phyloP scores from a whole-genome alignment of 495 filamentous ascomycete species.

The Parachaetomium inaequale region DNA sequence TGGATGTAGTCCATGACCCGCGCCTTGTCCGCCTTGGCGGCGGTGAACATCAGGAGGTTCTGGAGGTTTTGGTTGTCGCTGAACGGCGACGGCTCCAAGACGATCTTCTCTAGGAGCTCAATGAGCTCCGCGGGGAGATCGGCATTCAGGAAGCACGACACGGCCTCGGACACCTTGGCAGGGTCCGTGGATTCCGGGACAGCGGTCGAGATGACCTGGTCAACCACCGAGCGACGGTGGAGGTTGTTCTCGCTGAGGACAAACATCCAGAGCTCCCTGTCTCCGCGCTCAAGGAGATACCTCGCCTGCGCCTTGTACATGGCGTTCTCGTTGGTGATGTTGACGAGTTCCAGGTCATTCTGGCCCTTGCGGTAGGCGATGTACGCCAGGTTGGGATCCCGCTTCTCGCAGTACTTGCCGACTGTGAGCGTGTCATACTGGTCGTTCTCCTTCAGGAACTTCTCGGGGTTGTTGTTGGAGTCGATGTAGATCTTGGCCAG shows the following conservation, averaged over 20 bases:
- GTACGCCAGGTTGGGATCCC: slow-evolving; percentile 93
- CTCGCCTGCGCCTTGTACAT: slow-evolving; percentile 98
- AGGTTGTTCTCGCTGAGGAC: slow-evolving; percentile 94
- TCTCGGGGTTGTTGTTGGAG: slow-evolving; percentile 97
- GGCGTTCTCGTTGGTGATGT: slow-evolving; percentile 96
- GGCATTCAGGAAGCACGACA: slow-evolving; percentile 83
- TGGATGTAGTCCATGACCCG: slow-evolving; percentile 98
- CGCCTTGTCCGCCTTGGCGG: slow-evolving; percentile 92
- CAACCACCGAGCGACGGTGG: slow-evolving; percentile 86
- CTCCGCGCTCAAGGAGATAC: slow-evolving; percentile 87
- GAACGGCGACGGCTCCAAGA: slow-evolving; percentile 94
- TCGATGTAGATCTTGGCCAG: slow-evolving; percentile 99
- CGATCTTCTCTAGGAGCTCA: slow-evolving; percentile 98
- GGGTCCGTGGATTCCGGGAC: slow-evolving; percentile 93
- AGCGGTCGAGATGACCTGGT: slow-evolving; percentile 95
- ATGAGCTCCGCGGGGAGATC: slow-evolving; percentile 94
- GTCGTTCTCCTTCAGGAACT: slow-evolving; percentile 97
- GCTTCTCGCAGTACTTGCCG: slow-evolving; percentile 98
- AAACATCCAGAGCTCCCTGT: slow-evolving; percentile 89
- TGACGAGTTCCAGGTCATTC: slow-evolving; percentile 95
- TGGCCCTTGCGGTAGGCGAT: slow-evolving; percentile 96
- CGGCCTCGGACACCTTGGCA: slow-evolving; percentile 91
- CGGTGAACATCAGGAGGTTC: slow-evolving; percentile 94
- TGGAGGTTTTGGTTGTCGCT: slow-evolving; percentile 95
- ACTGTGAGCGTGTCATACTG: slow-evolving; percentile 90